Percentiles rank a stretch among this genome's conserved stretches.
phyloP scores from a whole-genome alignment of 345 rosid genomes.

The Syzygium grande region DNA sequence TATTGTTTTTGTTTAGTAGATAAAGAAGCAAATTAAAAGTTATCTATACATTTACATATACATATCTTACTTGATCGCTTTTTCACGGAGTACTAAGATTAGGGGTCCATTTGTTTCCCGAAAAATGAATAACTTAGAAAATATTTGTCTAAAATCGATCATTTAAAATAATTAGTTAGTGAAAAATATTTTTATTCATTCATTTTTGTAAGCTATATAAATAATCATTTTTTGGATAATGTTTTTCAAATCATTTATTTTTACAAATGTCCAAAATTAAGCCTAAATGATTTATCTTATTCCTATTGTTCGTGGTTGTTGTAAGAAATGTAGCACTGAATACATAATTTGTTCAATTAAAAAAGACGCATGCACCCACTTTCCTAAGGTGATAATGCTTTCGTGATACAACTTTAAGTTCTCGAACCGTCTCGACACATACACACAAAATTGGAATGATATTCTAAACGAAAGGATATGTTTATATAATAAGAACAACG shows the following conservation, averaged over 20 bases:
- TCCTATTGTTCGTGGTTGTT: not conserved
- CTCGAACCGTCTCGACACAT: accelerated
- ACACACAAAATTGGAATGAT: not conserved
- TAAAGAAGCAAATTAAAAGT: not conserved
- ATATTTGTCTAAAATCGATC: too few species aligned
- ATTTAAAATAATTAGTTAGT: too few species aligned
- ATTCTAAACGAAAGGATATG: not conserved
- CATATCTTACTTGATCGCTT: not conserved
- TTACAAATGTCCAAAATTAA: too few species aligned
- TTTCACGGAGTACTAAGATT: not conserved
- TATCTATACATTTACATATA: not conserved
- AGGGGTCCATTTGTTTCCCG: too few species aligned
- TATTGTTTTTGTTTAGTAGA: not conserved
- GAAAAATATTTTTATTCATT: too few species aligned
- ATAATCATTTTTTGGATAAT: too few species aligned
- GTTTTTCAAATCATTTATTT: too few species aligned
- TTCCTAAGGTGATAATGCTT: not conserved
- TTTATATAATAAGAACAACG: not conserved
- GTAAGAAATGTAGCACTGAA: not conserved
- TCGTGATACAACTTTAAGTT: too few species aligned
- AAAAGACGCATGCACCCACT: not conserved
- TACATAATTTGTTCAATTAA: not conserved
- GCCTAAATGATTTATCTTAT: not conserved
- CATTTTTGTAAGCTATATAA: too few species aligned
- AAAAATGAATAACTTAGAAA: too few species aligned